These are phyloP conservation scores for Colletotrichum phormii DNA, from an alignment of 2,329 filamentous ascomycete species.

Conservation along the genomic window DNA sequence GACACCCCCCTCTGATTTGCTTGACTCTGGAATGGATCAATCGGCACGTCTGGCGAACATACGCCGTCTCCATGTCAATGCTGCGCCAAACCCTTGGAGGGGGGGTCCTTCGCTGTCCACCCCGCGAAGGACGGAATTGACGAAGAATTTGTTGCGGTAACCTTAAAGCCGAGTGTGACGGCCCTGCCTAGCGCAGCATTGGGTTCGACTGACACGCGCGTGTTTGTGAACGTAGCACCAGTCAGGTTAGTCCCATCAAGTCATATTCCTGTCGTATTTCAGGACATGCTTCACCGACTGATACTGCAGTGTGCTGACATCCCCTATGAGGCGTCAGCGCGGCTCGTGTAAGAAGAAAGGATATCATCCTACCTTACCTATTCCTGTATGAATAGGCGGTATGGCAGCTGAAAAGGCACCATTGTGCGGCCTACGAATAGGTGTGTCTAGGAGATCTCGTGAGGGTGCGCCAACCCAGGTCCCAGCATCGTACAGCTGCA, in stretches of 20 bases:
- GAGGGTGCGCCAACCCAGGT: background rate
- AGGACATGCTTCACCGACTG: background rate
- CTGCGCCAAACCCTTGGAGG: slow-evolving; percentile 26
- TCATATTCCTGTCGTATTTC: background rate
- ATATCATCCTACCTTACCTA: background rate
- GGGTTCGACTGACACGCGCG: background rate
- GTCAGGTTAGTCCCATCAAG: background rate
- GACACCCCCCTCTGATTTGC: slow-evolving; percentile 22
- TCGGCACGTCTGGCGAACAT: slow-evolving; percentile 31
- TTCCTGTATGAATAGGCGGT: background rate
- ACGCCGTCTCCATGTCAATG: slow-evolving; percentile 22
- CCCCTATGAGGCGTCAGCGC: background rate
- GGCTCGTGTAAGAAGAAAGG: background rate
- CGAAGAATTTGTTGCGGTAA: slow-evolving; percentile 11
- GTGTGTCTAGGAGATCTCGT: background rate
- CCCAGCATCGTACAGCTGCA: background rate
- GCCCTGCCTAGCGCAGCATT: background rate
- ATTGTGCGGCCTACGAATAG: background rate
- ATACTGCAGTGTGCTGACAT: background rate
- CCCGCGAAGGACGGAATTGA: slow-evolving; percentile 5
- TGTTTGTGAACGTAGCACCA: background rate
- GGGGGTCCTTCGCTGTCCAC: background rate
- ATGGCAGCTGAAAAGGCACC: background rate
- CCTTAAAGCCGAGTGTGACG: background rate
- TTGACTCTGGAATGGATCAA: slow-evolving; percentile 28